Base-by-base conservation (phyloP, 2,329 filamentous ascomycete genomes). In the Fusarium denticulatum region DNA sequence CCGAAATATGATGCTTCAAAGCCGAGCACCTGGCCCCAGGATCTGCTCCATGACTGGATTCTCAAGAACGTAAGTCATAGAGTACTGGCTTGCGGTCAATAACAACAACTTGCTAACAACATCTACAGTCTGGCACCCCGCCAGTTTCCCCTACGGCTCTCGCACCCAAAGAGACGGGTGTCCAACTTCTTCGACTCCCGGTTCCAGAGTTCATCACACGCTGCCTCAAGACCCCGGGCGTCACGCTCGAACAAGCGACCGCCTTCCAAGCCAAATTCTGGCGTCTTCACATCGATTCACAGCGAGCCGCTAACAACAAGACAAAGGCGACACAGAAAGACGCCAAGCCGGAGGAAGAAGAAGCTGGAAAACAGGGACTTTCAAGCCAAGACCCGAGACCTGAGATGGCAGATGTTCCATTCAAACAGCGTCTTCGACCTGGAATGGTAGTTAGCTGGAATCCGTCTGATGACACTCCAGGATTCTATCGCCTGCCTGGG, bases 231-330 rank as follows among this genome's bases (percentile, higher is more conserved):
- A 83, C 81, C 9, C 73, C 76, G 0, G 80, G 77, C 1, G 80
- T 85, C 7, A 80, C 74, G 0, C 40, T 63, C 1, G 80, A 86
- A 52, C 83, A 86, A 57, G 84, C 85, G 16, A 79, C 76, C 7
- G 82, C 83, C 8, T 84, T 86, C 57, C 80, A 82, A 20, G 67
- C 77, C 28, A 86, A 86, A 64, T 75, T 86, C 2, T 86, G 84
- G 85, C 77, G 79, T 24, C 64, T 84, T 43, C 84, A 86, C 50
- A 74, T 85, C 15, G 84, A 86, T 63, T 83, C 83, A 3, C 78
- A 79, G 34, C 74, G 69, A 13, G 61, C 37, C 15, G 22, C 11
- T 14, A 65, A 56, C 8, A 65, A 18, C 16, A 75, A 74, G 24
- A n/a, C 52, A 28, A 58, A 57, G 36, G 0, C 34, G 6, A 37